A percentile compares a stretch with the other conserved stretches of the same genome.
phyloP scores from a whole-genome alignment of 176 grass and related monocot species.

The Lolium perenne region DNA sequence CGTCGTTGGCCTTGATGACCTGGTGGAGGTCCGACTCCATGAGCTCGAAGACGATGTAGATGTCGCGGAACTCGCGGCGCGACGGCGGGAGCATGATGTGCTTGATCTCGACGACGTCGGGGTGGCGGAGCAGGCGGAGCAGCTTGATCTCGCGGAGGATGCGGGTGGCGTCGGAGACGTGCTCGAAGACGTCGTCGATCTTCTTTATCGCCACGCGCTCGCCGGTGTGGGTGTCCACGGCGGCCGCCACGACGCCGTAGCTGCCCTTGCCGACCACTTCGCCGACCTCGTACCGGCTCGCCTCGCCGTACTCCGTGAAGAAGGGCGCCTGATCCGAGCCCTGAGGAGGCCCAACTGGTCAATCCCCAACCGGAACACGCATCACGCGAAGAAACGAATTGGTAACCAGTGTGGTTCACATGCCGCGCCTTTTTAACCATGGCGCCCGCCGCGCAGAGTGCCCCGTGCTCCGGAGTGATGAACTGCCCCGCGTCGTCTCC shows the following conservation, averaged over 20 bases:
- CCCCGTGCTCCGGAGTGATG: slow-evolving; percentile 11
- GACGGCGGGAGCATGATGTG: slow-evolving; percentile 86
- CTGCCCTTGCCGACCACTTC: slow-evolving; percentile 89
- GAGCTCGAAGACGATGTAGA: slow-evolving; percentile 80
- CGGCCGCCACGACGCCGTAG: slow-evolving; percentile 74
- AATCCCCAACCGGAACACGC: not conserved
- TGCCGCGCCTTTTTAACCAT: slow-evolving; percentile 52
- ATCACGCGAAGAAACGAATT: slow-evolving; percentile 8
- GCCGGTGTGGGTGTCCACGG: slow-evolving; percentile 64
- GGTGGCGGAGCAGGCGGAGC: slow-evolving; percentile 73
- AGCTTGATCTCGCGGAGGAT: slow-evolving; percentile 88
- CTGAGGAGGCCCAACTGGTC: slow-evolving; percentile 41
- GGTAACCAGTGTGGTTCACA: not conserved
- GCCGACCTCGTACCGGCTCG: slow-evolving; percentile 61
- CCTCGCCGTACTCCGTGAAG: slow-evolving; percentile 84
- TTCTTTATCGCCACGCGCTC: slow-evolving; percentile 79
- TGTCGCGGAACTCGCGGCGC: slow-evolving; percentile 73
- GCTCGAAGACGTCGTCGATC: slow-evolving; percentile 86
- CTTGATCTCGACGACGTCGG: slow-evolving; percentile 82
- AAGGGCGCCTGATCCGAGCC: slow-evolving; percentile 52
- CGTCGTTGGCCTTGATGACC: slow-evolving; percentile 83
- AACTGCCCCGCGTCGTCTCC: not conserved
- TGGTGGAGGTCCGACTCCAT: slow-evolving; percentile 90
- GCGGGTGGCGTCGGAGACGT: slow-evolving; percentile 79
- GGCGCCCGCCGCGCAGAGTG: not conserved